Conservation (phyloP, 1,284 basidiomycete species). For the Moesziomyces aphidis region DNA sequence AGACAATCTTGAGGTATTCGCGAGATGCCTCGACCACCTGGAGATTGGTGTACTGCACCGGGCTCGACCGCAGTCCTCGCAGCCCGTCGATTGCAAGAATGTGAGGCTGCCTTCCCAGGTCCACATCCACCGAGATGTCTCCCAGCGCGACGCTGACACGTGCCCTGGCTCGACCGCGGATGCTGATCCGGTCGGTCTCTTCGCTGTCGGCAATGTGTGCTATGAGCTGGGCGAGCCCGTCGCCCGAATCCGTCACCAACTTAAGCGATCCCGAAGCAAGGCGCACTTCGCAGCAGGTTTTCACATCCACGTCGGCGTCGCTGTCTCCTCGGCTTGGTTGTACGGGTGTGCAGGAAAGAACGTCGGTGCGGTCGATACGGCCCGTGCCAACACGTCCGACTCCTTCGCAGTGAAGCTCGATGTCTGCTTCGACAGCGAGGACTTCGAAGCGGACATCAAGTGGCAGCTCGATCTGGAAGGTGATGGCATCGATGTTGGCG, state of each 20-base stretch:
- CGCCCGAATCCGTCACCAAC: conserved; percentile 18
- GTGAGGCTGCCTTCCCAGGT: conserved; percentile 37
- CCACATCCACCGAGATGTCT: conserved; percentile 41
- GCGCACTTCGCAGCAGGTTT: conserved; percentile 15
- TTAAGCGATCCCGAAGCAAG: conserved; percentile 33
- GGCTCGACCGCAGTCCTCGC: conserved; percentile 39
- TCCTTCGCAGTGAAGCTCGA: conserved; percentile 54
- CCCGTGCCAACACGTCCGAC: conserved; percentile 48
- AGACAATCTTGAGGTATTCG: conserved; percentile 46
- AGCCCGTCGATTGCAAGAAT: conserved; percentile 32
- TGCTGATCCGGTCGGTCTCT: conserved; percentile 46
- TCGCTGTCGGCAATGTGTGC: conserved; percentile 51
- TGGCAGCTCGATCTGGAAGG: conserved; percentile 46
- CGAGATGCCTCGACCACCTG: conserved; percentile 46
- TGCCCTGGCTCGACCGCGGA: conserved; percentile 43
- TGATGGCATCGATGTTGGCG: conserved; percentile 44
- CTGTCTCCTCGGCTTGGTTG: conserved; percentile 1
- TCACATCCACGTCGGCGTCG: background rate
- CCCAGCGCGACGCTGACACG: conserved; percentile 47
- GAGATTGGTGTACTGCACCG: conserved; percentile 53
- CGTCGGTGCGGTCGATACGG: conserved; percentile 24
- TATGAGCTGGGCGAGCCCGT: conserved; percentile 43
- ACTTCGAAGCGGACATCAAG: conserved; percentile 44
- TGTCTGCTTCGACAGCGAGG: conserved; percentile 35
- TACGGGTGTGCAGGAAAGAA: conserved; percentile 18